phyloP scores from a whole-genome alignment of 345 rosid species.

The Turnera subulata region DNA sequence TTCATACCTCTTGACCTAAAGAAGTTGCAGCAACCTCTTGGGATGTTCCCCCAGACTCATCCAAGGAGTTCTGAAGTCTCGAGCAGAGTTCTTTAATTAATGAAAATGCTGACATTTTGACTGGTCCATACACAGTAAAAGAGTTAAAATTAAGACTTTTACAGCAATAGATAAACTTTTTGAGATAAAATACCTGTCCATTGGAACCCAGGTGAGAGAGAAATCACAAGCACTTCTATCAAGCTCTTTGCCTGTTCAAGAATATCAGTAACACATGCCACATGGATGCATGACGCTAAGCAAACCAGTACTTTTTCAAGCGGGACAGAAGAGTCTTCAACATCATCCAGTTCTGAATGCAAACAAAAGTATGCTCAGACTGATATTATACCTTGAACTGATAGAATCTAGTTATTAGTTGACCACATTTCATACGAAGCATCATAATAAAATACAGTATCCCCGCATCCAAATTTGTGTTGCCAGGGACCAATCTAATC shows the following conservation, averaged over 20 bases:
- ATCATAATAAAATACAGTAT: no score
- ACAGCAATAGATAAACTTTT: conserved; percentile 1
- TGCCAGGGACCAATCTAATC: neutral
- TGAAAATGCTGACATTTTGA: conserved; percentile 67
- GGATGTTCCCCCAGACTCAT: conserved; percentile 33
- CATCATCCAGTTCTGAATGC: conserved; percentile 50
- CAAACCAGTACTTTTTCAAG: conserved; percentile 68
- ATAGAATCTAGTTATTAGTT: neutral
- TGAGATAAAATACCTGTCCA: conserved; percentile 73
- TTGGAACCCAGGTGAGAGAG: conserved; percentile 62
- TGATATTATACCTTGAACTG: neutral
- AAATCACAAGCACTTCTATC: conserved; percentile 41
- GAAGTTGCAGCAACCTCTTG: conserved; percentile 30
- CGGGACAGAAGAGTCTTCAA: conserved; percentile 48
- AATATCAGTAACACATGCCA: conserved; percentile 56
- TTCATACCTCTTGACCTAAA: conserved; percentile 65
- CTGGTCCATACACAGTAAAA: conserved; percentile 41
- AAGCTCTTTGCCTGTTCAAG: conserved; percentile 48
- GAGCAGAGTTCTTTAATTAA: conserved; percentile 69
- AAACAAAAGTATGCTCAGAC: conserved; percentile 8
- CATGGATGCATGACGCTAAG: conserved; percentile 54
- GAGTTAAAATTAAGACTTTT: conserved; percentile 2
- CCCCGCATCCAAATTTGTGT: neutral
- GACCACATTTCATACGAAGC: neutral
- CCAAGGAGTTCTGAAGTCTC: conserved; percentile 36